A percentile compares a stretch with the other conserved stretches of the same genome.
Conservation (phyloP, 257 asterid species). For the Craterostigma plantagineum region DNA sequence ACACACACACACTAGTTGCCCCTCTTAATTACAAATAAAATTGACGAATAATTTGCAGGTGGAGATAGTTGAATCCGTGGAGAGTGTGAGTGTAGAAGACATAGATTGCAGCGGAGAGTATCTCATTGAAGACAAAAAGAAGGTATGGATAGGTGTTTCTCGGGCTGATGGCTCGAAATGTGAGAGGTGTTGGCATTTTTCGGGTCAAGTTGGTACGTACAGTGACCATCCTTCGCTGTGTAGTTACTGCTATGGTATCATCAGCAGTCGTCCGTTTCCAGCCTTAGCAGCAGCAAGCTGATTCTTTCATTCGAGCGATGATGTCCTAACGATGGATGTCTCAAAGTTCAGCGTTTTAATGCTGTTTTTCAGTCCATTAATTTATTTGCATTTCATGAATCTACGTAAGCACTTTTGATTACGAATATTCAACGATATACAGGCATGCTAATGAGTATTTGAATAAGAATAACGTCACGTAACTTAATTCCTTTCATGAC, state of each 20-base stretch:
- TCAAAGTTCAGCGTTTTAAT: too few species aligned
- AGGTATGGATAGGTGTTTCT: slow-evolving; percentile 79
- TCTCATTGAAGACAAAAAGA: slow-evolving; percentile 21
- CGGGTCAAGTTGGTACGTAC: slow-evolving; percentile 49
- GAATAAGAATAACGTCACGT: too few species aligned
- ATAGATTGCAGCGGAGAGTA: slow-evolving; percentile 50
- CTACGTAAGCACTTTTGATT: too few species aligned
- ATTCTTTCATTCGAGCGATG: too few species aligned
- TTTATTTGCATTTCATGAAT: too few species aligned
- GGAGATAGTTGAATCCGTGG: slow-evolving; percentile 47
- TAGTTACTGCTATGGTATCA: slow-evolving; percentile 46
- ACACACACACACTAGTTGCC: too few species aligned
- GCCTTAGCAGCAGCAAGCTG: slow-evolving; percentile 24
- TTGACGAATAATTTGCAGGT: slow-evolving; percentile 29
- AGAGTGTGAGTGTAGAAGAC: slow-evolving; percentile 16
- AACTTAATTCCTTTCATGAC: too few species aligned
- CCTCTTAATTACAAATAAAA: too few species aligned
- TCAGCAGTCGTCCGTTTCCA: slow-evolving; percentile 45
- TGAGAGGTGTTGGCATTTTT: slow-evolving; percentile 94
- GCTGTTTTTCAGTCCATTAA: too few species aligned
- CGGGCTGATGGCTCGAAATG: slow-evolving; percentile 80
- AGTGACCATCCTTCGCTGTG: slow-evolving; percentile 67
- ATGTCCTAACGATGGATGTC: too few species aligned
- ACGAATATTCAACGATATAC: too few species aligned
- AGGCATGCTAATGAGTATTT: too few species aligned